phyloP scores from a whole-genome alignment of 2,329 filamentous ascomycete species.

The Cercospora zeina region DNA sequence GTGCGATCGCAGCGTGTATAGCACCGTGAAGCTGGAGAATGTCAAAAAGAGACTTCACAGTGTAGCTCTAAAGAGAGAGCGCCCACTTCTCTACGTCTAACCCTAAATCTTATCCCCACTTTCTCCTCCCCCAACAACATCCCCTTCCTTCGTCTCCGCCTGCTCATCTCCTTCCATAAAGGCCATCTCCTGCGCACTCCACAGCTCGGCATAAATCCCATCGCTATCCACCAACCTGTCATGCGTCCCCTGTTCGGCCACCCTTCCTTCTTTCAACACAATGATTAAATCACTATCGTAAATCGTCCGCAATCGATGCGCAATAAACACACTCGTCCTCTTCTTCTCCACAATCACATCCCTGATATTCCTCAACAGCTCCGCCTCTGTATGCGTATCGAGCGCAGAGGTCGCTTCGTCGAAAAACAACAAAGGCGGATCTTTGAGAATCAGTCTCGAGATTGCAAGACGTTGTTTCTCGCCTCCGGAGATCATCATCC shows the following conservation, averaged over 20 bases:
- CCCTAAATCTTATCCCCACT: slow-evolving; percentile 24
- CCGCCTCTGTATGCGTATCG: slow-evolving; percentile 91
- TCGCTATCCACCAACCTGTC: slow-evolving; percentile 74
- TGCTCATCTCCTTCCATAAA: slow-evolving; percentile 38
- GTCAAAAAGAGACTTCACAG: too few species aligned
- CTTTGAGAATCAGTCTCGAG: slow-evolving; percentile 79
- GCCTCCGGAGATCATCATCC: slow-evolving; percentile 92
- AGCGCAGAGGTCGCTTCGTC: slow-evolving; percentile 92
- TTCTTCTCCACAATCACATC: slow-evolving; percentile 83
- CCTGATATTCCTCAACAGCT: slow-evolving; percentile 88
- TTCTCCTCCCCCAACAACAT: slow-evolving; percentile 13
- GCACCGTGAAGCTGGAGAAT: too few species aligned
- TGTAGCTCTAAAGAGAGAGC: neutral
- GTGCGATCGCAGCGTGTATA: too few species aligned
- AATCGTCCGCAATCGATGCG: slow-evolving; percentile 87
- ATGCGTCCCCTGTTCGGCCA: slow-evolving; percentile 90
- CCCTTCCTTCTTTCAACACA: slow-evolving; percentile 77
- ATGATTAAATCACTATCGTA: slow-evolving; percentile 91
- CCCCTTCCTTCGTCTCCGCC: neutral
- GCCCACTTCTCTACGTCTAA: neutral
- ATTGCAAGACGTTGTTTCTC: slow-evolving; percentile 92
- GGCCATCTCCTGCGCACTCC: slow-evolving; percentile 60
- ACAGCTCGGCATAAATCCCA: slow-evolving; percentile 84
- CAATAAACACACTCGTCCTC: slow-evolving; percentile 91
- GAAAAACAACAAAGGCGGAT: slow-evolving; percentile 88